Evolutionary conservation across 108 stramenopile genomes (phyloP).

Genomic region (Fragilariopsis cylindrus): DNA sequence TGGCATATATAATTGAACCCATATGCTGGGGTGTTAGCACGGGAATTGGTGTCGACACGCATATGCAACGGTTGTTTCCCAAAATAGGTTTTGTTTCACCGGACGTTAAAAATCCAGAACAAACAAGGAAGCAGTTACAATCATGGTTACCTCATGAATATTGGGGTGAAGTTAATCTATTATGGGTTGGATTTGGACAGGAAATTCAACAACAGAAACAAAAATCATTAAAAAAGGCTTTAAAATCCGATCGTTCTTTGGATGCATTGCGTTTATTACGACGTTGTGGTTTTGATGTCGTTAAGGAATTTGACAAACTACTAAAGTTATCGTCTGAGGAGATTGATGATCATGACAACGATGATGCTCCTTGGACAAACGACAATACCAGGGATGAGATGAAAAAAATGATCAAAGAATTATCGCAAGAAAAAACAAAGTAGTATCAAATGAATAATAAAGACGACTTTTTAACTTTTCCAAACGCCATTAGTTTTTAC

Average conservation of each 20-base stretch:
- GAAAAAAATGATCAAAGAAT: neutral
- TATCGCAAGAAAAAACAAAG: neutral
- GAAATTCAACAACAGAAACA: conserved; percentile 85
- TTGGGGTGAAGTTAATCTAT: conserved; percentile 79
- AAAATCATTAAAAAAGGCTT: conserved; percentile 73
- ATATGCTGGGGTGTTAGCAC: conserved; percentile 59
- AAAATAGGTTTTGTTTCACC: conserved; percentile 69
- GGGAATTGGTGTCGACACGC: conserved; percentile 94
- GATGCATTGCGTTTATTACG: conserved; percentile 67
- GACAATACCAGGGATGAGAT: conserved; percentile 1
- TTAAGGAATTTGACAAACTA: conserved; percentile 60
- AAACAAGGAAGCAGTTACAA: conserved; percentile 83
- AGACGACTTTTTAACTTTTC: too few species aligned
- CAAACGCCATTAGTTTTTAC: too few species aligned
- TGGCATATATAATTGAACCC: conserved; percentile 86
- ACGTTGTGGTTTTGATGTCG: conserved; percentile 62
- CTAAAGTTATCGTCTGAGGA: neutral
- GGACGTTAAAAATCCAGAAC: conserved; percentile 75
- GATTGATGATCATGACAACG: neutral
- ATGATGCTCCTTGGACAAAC: neutral
- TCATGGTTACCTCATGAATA: conserved; percentile 79
- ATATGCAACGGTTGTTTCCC: conserved; percentile 93
- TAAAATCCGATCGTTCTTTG: conserved; percentile 59
- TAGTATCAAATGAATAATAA: too few species aligned
- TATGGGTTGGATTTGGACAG: conserved; percentile 95